A percentile compares a stretch with the other conserved stretches of the same genome.
These are phyloP conservation scores for Psophocarpus tetragonolobus DNA, from an alignment of 306 rosid species.

Conservation along the genomic window DNA sequence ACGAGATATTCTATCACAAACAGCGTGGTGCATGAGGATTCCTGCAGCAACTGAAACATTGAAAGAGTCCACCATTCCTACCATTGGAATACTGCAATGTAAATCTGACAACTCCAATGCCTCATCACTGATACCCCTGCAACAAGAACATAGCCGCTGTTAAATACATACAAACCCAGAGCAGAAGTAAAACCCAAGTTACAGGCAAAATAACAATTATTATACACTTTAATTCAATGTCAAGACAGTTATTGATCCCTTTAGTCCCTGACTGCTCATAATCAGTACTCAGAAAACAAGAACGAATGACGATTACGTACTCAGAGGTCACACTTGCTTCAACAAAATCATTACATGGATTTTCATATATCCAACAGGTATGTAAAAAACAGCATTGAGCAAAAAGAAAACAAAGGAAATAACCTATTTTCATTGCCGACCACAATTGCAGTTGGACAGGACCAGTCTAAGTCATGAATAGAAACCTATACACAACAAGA, in stretches of 20 bases:
- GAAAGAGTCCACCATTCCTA: slow-evolving; percentile 95
- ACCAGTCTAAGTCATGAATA: slow-evolving; percentile 86
- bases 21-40: slow-evolving; percentile 95
- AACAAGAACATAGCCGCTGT: slow-evolving; percentile 21
- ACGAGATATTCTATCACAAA: slow-evolving; percentile 73
- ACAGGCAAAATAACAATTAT: slow-evolving; percentile 4
- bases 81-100: slow-evolving; percentile 88
- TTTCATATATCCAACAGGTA: slow-evolving; percentile 2
- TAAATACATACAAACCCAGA: background rate
- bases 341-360: background rate
- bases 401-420: slow-evolving; percentile 26
- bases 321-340: slow-evolving; percentile 3
- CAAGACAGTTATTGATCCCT: background rate
- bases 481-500: slow-evolving; percentile 60
- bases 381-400: slow-evolving; percentile 2
- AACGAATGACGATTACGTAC: background rate
- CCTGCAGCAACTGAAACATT: slow-evolving; percentile 98
- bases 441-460: slow-evolving; percentile 82
- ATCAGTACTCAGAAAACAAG: background rate
- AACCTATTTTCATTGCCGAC: slow-evolving; percentile 91
- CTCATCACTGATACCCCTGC: slow-evolving; percentile 86
- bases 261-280: background rate
- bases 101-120: slow-evolving; percentile 86
- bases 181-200: background rate
- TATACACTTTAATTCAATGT: background rate